phyloP scores from a whole-genome alignment of 169 alveolate genomes.

The Blepharisma undulans region DNA sequence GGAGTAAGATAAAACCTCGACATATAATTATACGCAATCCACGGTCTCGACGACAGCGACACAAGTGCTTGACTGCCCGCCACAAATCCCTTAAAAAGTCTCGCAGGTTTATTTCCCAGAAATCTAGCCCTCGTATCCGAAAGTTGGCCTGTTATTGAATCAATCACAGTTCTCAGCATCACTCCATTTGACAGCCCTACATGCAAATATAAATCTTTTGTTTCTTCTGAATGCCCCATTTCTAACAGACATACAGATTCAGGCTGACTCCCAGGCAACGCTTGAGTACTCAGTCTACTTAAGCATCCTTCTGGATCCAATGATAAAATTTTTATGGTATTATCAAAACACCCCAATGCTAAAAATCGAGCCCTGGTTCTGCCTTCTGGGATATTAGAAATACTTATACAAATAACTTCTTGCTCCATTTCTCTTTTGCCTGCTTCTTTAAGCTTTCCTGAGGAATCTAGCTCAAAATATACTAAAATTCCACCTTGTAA shows the following conservation, averaged over 20 bases:
- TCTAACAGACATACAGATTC: slow-evolving; percentile 30
- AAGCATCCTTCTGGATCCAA: slow-evolving; percentile 93
- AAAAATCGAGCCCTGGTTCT: slow-evolving; percentile 91
- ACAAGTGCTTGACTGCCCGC: slow-evolving; percentile 66
- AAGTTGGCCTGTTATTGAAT: slow-evolving; percentile 93
- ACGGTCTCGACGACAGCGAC: slow-evolving; percentile 70
- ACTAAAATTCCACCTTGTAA: slow-evolving; percentile 92
- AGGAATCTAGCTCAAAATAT: slow-evolving; percentile 92
- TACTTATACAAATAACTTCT: slow-evolving; percentile 88
- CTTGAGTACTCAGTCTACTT: slow-evolving; percentile 89
- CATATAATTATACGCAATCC: slow-evolving; percentile 71
- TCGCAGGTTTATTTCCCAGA: slow-evolving; percentile 94
- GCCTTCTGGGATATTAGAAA: slow-evolving; percentile 91
- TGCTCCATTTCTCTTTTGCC: slow-evolving; percentile 77
- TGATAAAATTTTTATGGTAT: slow-evolving; percentile 91
- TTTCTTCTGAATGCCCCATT: slow-evolving; percentile 20
- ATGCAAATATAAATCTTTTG: slow-evolving; percentile 74
- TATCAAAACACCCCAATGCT: slow-evolving; percentile 95
- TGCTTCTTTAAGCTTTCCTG: slow-evolving; percentile 87
- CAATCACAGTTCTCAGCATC: slow-evolving; percentile 92
- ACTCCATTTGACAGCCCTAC: slow-evolving; percentile 98
- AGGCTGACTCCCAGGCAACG: slow-evolving; percentile 82
- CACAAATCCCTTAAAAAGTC: slow-evolving; percentile 70
- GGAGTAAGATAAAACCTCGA: slow-evolving; percentile 66
- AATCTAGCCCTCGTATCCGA: slow-evolving; percentile 93